Evolutionary conservation across 106 monocot species (phyloP).

Genomic region (Chionographis japonica): DNA sequence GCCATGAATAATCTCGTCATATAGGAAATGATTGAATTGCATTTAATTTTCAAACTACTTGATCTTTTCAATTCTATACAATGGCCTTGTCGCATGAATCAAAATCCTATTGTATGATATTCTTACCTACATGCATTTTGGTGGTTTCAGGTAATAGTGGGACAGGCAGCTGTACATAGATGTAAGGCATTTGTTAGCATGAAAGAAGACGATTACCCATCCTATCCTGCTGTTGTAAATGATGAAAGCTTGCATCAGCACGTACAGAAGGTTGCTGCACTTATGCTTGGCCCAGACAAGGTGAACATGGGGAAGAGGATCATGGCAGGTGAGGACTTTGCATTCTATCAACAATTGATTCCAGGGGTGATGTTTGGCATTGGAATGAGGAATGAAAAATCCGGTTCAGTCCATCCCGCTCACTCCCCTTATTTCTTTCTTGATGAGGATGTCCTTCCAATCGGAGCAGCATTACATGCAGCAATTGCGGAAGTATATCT

Average conservation of each 20-base stretch:
- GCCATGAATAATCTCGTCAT: no score
- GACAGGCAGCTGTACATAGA: slow-evolving; percentile 56
- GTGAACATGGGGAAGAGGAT: slow-evolving; percentile 44
- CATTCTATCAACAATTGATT: slow-evolving; percentile 80
- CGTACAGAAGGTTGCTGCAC: slow-evolving; percentile 41
- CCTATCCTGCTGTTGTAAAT: slow-evolving; percentile 73
- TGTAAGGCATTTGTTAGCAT: slow-evolving; percentile 53
- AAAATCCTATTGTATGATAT: neutral
- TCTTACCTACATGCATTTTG: neutral
- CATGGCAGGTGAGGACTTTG: slow-evolving; percentile 96
- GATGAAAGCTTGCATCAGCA: slow-evolving; percentile 49
- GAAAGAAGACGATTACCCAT: slow-evolving; percentile 43
- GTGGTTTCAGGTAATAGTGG: slow-evolving; percentile 54
- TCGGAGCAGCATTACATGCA: slow-evolving; percentile 72
- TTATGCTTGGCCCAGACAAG: slow-evolving; percentile 63
- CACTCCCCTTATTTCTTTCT: slow-evolving; percentile 75
- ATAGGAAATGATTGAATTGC: no score
- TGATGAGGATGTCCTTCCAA: slow-evolving; percentile 83
- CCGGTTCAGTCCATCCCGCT: slow-evolving; percentile 33
- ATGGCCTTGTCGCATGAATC: no score
- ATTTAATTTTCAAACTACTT: no score
- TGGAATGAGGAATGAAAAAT: slow-evolving; percentile 57
- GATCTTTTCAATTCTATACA: no score
- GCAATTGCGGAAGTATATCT: slow-evolving; percentile 60
- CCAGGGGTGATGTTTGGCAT: slow-evolving; percentile 72